phyloP scores from a whole-genome alignment of 768 basidiomycete species.

The Tephrocybe sp. region DNA sequence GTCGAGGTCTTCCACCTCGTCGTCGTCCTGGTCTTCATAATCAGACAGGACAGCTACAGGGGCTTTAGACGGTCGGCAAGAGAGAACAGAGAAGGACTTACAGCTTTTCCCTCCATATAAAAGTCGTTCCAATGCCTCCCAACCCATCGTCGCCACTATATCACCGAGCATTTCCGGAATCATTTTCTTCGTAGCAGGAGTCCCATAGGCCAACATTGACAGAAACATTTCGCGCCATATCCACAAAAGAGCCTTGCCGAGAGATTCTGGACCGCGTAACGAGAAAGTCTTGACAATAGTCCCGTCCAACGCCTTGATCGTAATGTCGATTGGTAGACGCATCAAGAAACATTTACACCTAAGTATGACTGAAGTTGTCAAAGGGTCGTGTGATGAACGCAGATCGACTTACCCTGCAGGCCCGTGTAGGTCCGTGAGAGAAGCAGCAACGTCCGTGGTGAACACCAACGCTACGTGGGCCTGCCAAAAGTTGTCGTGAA shows the following conservation, averaged over 20 bases:
- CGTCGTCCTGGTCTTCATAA: conserved; percentile 21
- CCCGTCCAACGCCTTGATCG: conserved; percentile 41
- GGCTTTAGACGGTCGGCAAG: conserved; percentile 2
- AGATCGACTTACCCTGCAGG: conserved; percentile 38
- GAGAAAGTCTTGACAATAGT: conserved; percentile 48
- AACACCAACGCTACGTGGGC: conserved; percentile 62
- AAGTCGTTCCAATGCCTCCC: conserved; percentile 50
- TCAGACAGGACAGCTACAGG: conserved; percentile 23
- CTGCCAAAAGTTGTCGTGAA: conserved; percentile 45
- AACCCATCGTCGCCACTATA: conserved; percentile 50
- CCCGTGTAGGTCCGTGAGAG: conserved; percentile 36
- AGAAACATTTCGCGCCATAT: conserved; percentile 72
- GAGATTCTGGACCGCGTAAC: conserved; percentile 45
- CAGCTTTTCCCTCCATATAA: conserved; percentile 57
- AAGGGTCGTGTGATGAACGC: background rate
- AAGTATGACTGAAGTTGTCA: background rate
- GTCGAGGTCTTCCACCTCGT: conserved; percentile 10
- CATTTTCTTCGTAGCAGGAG: conserved; percentile 20
- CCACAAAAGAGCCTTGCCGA: conserved; percentile 53
- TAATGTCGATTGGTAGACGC: conserved; percentile 45
- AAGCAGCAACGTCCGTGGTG: conserved; percentile 43
- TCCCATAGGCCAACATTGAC: conserved; percentile 45
- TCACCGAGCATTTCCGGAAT: conserved; percentile 61
- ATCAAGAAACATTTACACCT: conserved; percentile 59
- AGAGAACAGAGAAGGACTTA: conserved; percentile 24